Evolutionary conservation across 345 rosid species (phyloP).

Genomic region (Conringia planisiliqua): DNA sequence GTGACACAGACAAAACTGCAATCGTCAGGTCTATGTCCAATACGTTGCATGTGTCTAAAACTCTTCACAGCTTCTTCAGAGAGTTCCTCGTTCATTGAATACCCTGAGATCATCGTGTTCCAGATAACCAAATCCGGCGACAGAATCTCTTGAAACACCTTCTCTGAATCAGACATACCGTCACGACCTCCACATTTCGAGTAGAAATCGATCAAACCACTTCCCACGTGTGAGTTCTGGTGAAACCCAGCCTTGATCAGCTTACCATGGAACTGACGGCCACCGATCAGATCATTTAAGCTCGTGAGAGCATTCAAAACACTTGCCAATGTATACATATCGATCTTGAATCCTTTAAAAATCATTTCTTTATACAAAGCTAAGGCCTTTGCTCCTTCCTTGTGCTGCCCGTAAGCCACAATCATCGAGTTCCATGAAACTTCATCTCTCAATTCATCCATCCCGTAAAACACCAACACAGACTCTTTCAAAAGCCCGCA

Average conservation of each 20-base stretch:
- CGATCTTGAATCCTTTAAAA: slow-evolving; percentile 49
- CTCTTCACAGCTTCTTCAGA: slow-evolving; percentile 65
- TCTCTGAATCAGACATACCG: slow-evolving; percentile 50
- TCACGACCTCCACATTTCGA: slow-evolving; percentile 59
- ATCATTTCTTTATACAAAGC: slow-evolving; percentile 65
- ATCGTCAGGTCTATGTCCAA: slow-evolving; percentile 74
- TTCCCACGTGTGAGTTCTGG: slow-evolving; percentile 72
- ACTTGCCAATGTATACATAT: slow-evolving; percentile 81
- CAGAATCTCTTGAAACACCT: slow-evolving; percentile 64
- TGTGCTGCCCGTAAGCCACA: slow-evolving; percentile 82
- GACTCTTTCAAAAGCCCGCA: slow-evolving; percentile 65
- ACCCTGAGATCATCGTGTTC: slow-evolving; percentile 92
- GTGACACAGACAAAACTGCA: slow-evolving; percentile 79
- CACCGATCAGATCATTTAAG: slow-evolving; percentile 54
- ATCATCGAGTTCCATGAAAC: slow-evolving; percentile 98
- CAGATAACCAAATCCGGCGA: slow-evolving; percentile 72
- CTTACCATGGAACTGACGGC: slow-evolving; percentile 71
- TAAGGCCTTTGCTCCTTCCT: slow-evolving; percentile 61
- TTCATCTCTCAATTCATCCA: slow-evolving; percentile 60
- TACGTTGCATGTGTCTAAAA: slow-evolving; percentile 56
- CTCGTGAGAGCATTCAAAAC: slow-evolving; percentile 71
- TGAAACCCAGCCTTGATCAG: slow-evolving; percentile 68
- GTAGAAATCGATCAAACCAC: slow-evolving; percentile 87
- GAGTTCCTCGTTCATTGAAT: slow-evolving; percentile 60
- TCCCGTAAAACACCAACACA: slow-evolving; percentile 48